Base-by-base conservation (phyloP, 2,329 filamentous ascomycete genomes). In the Paecilomyces sp. region DNA sequence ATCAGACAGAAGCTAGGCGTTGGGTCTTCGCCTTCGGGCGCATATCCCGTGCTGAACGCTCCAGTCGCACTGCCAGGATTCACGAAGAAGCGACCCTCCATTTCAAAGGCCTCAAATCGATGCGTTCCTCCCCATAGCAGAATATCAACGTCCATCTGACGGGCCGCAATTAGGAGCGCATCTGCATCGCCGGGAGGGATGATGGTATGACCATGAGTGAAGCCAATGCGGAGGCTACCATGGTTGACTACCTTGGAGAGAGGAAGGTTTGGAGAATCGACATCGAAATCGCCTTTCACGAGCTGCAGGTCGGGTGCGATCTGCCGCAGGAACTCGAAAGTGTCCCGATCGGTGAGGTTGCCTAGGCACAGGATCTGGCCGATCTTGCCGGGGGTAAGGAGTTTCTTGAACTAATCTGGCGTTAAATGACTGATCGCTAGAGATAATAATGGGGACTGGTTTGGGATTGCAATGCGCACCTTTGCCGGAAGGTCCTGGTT, bases 1-100 rank as follows among this genome's bases (percentile, higher is more conserved):
- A 97, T 97, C 74, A 97, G 78, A 71, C 94, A 96, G 76, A 97
- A 97, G 73, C 92, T 96, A 28, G 93, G 93, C 59, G 87, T 88
- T 25, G 89, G 89, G 58, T 93, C 89, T 70, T 90, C 83, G 33
- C 78, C 81, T 52, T 81, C 80, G 2, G 78, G 71, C 79, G 82
- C 84, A 77, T 81, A 85, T 13, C 80, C 80, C 12, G 82, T 84
- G 61, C 80, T 85, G 74, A 86, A 82, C 1, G 86, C 86, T 0
- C 86, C 86, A 3, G 86, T 89, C 2, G 85, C 86, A 71, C 83
- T 87, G 30, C 86, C 86, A 0, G 86, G 86, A 66, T 88, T 89
- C 57, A 89, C 81, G 70, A 89, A 89, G 76, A 89, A 89, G 67
- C 87, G 86, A 47, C 86, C 86, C 70, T 89, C 86, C 79, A 88